Base-by-base conservation (phyloP, 345 rosid species). In the Pistacia integerrima region DNA sequence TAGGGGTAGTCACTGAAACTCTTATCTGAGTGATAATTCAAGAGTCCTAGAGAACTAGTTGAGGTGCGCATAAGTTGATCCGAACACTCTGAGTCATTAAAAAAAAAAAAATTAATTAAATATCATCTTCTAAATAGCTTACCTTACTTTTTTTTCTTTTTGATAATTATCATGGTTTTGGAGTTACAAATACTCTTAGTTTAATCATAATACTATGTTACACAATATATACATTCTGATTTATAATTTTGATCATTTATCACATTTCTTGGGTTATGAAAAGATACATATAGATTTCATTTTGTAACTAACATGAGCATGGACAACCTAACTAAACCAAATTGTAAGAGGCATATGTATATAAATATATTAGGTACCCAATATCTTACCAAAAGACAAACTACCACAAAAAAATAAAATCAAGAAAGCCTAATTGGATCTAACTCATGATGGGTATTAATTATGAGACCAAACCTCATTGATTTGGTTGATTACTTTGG, bases 261-360 rank as follows among this genome's bases (percentile, higher is more conserved):
- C 46, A 41, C 46, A 41, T 41, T 41, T 41, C 33, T 41, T 41
- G 10, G 46, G 46, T 1, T 41, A 41, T 41, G 8, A 41, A 41
- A 41, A 41, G 10, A 41, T 5, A 55, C 80, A 57, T 63, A 41
- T 61, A n/a, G 30, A 74, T 80, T 55, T 55, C 74, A 63, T 74
- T 80, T 55, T 54, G 64, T 54, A 85, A 76, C 82, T 67, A 74
- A 60, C 73, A 41, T 69, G 46, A 65, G 70, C 70, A 61, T 68
- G 30, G 36, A 58, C 67, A 67, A 66, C 80, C 83, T 62, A 82
- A 80, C 74, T 10, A 65, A 78, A 58, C 79, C 81, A 71, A 41
- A 64, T 38, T 70, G 46, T 65, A n/a, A 73, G 22, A 76, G 30
- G 66, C 73, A 41, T 41, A 41, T 7, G 77, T 74, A 76, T 62